These are phyloP conservation scores for Fusarium pseudograminearum DNA, from an alignment of 2,329 filamentous ascomycete genomes.

Conservation along the genomic window DNA sequence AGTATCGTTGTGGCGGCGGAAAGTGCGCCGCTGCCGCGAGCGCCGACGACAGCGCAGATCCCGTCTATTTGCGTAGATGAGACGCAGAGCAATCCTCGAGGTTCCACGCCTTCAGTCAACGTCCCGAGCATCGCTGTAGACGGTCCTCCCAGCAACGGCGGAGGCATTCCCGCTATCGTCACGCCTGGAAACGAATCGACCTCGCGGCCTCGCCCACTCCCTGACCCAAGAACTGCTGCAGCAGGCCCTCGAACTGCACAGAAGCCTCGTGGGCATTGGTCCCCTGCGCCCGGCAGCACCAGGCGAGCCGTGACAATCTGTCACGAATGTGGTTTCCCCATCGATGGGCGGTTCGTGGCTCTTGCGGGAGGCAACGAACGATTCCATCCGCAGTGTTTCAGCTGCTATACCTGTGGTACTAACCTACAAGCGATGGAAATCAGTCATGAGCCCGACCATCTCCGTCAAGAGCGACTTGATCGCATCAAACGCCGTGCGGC, in stretches of 20 bases:
- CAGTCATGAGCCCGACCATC: constrained; percentile 85
- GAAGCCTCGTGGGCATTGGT: constrained; percentile 68
- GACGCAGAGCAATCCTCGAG: constrained; percentile 40
- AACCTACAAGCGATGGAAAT: constrained; percentile 95
- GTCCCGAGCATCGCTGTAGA: constrained; percentile 64
- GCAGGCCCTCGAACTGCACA: constrained; percentile 54
- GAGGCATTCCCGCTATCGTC: constrained; percentile 59
- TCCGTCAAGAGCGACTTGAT: constrained; percentile 77
- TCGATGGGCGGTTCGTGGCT: constrained; percentile 90
- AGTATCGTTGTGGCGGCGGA: constrained; percentile 66
- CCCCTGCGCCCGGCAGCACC: constrained; percentile 61
- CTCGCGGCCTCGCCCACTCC: constrained; percentile 54
- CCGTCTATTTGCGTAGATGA: constrained; percentile 55
- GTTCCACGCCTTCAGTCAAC: constrained; percentile 55
- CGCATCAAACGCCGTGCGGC: constrained; percentile 73
- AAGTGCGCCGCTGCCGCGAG: constrained; percentile 52
- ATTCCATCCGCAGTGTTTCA: constrained; percentile 95
- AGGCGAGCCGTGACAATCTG: constrained; percentile 77
- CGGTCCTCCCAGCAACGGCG: constrained; percentile 45
- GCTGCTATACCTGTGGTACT: constrained; percentile 87
- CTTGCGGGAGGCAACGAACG: constrained; percentile 78
- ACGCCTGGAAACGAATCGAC: constrained; percentile 57
- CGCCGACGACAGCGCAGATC: constrained; percentile 48
- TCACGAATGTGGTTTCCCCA: constrained; percentile 84
- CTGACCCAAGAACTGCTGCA: constrained; percentile 56